These are phyloP conservation scores for Anisodus acutangulus DNA, from an alignment of 257 asterid species.

Conservation along the genomic window DNA sequence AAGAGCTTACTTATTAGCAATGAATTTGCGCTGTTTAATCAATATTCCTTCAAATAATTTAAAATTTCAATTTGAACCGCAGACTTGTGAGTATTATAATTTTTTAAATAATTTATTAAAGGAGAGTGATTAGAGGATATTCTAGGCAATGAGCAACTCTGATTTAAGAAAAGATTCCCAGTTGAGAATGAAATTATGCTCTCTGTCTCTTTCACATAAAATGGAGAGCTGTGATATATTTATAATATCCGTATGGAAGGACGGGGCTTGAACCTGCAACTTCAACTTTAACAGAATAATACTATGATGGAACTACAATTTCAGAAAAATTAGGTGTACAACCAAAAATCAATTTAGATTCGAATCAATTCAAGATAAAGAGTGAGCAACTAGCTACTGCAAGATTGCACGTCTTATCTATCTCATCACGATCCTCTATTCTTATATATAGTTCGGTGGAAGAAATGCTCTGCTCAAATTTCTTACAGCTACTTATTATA, in stretches of 20 bases:
- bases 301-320: neutral
- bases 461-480: neutral
- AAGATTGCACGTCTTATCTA: neutral
- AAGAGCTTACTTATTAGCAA: neutral
- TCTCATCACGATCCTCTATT: neutral
- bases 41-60: neutral
- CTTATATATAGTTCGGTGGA: neutral
- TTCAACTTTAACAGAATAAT: neutral
- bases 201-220: neutral
- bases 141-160: neutral
- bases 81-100: neutral
- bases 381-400: neutral
- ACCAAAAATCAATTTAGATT: neutral
- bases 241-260: neutral
- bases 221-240: neutral
- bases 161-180: neutral
- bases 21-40: neutral
- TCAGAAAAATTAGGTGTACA: neutral
- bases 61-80: too few relatives aligned
- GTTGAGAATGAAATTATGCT: neutral
- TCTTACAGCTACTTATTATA: neutral
- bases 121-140: neutral
- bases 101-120: neutral
- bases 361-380: neutral
- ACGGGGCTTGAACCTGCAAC: neutral